Percentiles rank a stretch among this genome's conserved stretches.
phyloP scores from a whole-genome alignment of 352 stramenopile species.

The Stephanocyclus meneghinianus region DNA sequence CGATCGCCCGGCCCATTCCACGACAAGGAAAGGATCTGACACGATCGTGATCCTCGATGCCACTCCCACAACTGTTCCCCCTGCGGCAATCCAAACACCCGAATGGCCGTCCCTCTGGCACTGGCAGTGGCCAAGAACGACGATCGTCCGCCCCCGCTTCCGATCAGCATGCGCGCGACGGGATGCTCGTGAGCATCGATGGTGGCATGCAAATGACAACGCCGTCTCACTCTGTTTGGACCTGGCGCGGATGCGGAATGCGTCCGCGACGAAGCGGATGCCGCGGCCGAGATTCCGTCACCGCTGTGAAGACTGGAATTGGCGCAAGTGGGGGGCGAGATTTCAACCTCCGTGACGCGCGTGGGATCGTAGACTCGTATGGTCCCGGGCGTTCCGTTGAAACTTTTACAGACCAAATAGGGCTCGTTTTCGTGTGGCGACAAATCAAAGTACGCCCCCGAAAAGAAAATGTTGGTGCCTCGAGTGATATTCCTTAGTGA shows the following conservation, averaged over 20 bases:
- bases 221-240: slow-evolving; percentile 28
- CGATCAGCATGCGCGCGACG: slow-evolving; percentile 44
- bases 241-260: not conserved
- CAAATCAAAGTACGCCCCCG: slow-evolving; percentile 52
- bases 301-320: slow-evolving; percentile 6
- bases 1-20: slow-evolving; percentile 42
- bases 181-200: slow-evolving; percentile 53
- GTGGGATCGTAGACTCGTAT: slow-evolving; percentile 50
- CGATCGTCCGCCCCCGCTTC: not conserved
- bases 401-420: slow-evolving; percentile 53
- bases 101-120: slow-evolving; percentile 40
- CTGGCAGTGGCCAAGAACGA: slow-evolving; percentile 33
- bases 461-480: slow-evolving; percentile 37
- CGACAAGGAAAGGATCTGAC: slow-evolving; percentile 43
- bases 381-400: slow-evolving; percentile 38
- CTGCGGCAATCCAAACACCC: slow-evolving; percentile 45
- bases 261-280: not conserved
- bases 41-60: slow-evolving; percentile 41
- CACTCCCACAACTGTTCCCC: slow-evolving; percentile 47
- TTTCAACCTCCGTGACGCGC: slow-evolving; percentile 21
- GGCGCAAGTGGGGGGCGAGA: not conserved
- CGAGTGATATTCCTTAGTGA: slow-evolving; percentile 39
- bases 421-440: slow-evolving; percentile 26
- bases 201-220: slow-evolving; percentile 39
- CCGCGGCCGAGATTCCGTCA: slow-evolving; percentile 6